Conservation (phyloP, 768 basidiomycete species). For the Cystobasidiopsis lactophilus region DNA sequence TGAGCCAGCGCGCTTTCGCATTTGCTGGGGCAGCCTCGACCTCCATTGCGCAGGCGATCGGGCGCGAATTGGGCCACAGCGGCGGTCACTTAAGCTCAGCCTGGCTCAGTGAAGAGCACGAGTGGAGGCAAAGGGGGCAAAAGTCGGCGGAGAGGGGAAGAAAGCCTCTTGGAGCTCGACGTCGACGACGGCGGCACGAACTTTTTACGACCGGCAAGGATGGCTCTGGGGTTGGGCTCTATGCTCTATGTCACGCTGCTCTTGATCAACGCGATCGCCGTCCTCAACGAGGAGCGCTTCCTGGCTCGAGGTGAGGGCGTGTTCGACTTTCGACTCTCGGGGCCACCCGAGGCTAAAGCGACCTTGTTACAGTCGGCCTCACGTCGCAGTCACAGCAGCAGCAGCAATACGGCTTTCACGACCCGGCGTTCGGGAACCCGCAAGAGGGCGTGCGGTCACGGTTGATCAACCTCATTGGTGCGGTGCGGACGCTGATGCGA, state of each 20-base stretch:
- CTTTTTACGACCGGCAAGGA: no score
- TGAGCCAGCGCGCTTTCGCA: no score
- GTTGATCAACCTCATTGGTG: conserved; percentile 75
- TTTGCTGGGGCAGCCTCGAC: no score
- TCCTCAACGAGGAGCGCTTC: conserved; percentile 89
- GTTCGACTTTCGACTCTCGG: neutral
- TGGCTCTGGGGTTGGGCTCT: conserved; percentile 17
- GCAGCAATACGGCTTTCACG: conserved; percentile 17
- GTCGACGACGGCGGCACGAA: no score
- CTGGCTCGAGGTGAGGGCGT: conserved; percentile 33
- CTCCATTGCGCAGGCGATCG: no score
- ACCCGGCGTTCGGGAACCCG: conserved; percentile 6
- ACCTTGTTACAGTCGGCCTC: conserved; percentile 52
- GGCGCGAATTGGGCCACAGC: no score
- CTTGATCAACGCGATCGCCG: conserved; percentile 79
- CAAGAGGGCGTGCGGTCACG: conserved; percentile 56
- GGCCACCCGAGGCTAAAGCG: conserved; percentile 1
- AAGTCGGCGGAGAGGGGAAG: no score
- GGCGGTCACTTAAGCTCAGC: no score
- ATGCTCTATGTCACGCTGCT: conserved; percentile 71
- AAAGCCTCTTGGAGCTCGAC: no score
- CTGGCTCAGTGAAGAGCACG: no score
- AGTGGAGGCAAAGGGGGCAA: no score
- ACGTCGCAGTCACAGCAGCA: conserved; percentile 26
- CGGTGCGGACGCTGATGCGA: conserved; percentile 88